Percentiles rank a stretch among this genome's conserved stretches.
phyloP scores from a whole-genome alignment of 2,329 filamentous ascomycete species.

The Samsoniella hepiali region DNA sequence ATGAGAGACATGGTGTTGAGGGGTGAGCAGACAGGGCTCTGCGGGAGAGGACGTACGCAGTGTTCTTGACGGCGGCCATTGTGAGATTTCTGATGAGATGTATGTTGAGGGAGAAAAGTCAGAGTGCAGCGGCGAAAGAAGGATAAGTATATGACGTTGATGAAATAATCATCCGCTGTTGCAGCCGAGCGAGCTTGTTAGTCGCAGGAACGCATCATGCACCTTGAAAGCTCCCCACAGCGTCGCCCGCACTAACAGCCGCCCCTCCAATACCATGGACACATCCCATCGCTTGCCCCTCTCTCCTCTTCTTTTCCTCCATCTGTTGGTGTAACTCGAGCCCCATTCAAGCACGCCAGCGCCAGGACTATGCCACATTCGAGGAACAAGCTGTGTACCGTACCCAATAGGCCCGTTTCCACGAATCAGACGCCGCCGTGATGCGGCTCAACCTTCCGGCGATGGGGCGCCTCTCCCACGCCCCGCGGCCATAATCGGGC shows the following conservation, averaged over 20 bases:
- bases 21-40: background rate
- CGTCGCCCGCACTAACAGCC: background rate
- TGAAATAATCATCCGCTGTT: background rate
- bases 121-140: background rate
- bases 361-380: background rate
- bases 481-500: background rate
- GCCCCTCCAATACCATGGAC: background rate
- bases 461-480: background rate
- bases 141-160: background rate
- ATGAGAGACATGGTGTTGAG: conserved; percentile 18
- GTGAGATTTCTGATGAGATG: background rate
- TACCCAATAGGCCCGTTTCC: conserved; percentile 1
- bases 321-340: background rate
- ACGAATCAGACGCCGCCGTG: background rate
- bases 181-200: background rate
- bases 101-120: background rate
- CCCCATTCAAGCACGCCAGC: background rate
- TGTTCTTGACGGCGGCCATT: conserved; percentile 32
- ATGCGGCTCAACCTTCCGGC: background rate
- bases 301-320: background rate
- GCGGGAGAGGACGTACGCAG: conserved; percentile 21
- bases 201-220: background rate
- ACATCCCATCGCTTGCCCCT: background rate
- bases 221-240: background rate
- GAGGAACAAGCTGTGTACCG: background rate